Conservation (phyloP, 768 basidiomycete genomes). For the Boletus reticuloceps region DNA sequence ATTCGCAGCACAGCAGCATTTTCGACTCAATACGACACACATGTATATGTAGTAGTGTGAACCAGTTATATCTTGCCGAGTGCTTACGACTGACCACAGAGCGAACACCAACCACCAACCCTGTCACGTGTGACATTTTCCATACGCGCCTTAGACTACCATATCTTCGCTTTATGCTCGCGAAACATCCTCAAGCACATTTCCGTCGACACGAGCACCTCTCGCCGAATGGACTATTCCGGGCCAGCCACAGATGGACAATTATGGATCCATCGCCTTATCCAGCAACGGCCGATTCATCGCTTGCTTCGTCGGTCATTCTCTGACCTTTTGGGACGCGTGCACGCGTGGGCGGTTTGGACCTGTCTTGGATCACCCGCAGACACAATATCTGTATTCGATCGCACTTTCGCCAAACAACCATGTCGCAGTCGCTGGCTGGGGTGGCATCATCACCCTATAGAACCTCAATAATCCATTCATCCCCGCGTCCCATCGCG, state of each 20-base stretch:
- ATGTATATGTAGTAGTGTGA: no score
- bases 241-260: not conserved
- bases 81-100: no score
- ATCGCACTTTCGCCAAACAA: not conserved
- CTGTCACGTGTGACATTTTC: no score
- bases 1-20: no score
- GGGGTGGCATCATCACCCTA: not conserved
- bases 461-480: not conserved
- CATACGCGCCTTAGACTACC: no score
- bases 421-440: not conserved
- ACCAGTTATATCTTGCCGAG: no score
- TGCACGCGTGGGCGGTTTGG: not conserved
- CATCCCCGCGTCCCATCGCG: not conserved
- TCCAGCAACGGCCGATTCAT: not conserved
- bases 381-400: not conserved
- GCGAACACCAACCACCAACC: no score
- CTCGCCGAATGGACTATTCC: not conserved
- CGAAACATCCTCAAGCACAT: not conserved
- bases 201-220: not conserved
- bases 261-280: not conserved
- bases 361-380: not conserved
- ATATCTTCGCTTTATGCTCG: not conserved
- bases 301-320: not conserved
- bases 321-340: not conserved
- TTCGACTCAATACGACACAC: no score